Evolutionary conservation across 2,329 filamentous ascomycete species (phyloP).

Genomic region (Trematosphaeria pertusa): DNA sequence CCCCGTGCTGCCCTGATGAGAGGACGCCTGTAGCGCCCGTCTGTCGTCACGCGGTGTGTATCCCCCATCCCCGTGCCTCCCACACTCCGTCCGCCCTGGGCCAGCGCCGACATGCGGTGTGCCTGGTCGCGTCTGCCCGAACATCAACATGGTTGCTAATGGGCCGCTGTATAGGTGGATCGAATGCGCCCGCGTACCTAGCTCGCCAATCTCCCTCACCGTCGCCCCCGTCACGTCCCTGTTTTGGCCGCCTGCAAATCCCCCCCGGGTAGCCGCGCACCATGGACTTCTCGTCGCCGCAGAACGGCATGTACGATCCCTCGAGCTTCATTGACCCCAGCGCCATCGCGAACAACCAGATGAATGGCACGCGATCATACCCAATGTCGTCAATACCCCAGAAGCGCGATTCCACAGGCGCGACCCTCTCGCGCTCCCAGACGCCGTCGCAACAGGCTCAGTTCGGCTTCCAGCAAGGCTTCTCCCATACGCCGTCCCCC

Average conservation of each 20-base stretch:
- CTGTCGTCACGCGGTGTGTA: constrained; percentile 33
- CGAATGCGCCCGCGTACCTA: constrained; percentile 32
- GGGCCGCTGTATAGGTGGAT: constrained; percentile 30
- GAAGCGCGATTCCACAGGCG: constrained; percentile 86
- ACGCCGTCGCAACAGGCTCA: constrained; percentile 79
- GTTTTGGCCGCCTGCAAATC: constrained; percentile 11
- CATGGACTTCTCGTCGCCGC: constrained; percentile 47
- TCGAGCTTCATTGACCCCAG: constrained; percentile 49
- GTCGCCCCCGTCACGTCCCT: constrained; percentile 15
- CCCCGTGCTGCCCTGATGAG: constrained; percentile 39
- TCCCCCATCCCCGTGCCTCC: constrained; percentile 16
- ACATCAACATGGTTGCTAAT: constrained; percentile 42
- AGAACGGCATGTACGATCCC: constrained; percentile 46
- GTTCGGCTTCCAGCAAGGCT: constrained; percentile 71
- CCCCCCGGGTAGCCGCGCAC: constrained; percentile 28
- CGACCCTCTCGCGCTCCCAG: constrained; percentile 90
- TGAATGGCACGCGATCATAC: constrained; percentile 80
- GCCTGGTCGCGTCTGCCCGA: constrained; percentile 32
- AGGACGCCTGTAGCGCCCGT: constrained; percentile 30
- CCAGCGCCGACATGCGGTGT: constrained; percentile 22
- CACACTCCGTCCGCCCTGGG: constrained; percentile 21
- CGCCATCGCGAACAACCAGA: constrained; percentile 52
- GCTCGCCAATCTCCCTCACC: constrained; percentile 13
- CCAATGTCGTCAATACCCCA: constrained; percentile 92
- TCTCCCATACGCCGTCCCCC: constrained; percentile 91